Conservation (phyloP, 1,284 basidiomycete genomes). For the Hymenochaete sp. region DNA sequence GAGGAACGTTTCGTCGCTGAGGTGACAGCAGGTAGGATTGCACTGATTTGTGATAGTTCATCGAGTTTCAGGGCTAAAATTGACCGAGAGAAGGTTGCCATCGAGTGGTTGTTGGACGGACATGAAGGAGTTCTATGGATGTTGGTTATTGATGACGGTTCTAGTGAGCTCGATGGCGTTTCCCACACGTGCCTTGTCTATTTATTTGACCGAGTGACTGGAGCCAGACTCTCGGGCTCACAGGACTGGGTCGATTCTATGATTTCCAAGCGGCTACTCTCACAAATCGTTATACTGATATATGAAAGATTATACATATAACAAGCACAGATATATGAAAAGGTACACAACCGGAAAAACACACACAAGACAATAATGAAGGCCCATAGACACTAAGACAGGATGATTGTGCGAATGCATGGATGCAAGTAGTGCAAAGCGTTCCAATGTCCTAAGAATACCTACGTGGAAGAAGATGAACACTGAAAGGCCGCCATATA, state of each 20-base stretch:
- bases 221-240: too few species aligned
- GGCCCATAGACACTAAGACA: too few species aligned
- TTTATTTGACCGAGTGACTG: background rate
- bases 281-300: too few species aligned
- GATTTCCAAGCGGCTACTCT: too few species aligned
- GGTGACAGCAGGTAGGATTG: constrained; percentile 9
- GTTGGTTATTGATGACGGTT: background rate
- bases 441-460: background rate
- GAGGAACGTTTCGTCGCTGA: constrained; percentile 11
- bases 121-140: background rate
- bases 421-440: too few species aligned
- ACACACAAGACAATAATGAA: background rate
- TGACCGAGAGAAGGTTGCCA: constrained; percentile 4
- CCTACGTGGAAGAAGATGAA: constrained; percentile 5
- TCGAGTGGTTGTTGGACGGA: background rate
- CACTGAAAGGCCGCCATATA: constrained; percentile 12
- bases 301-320: too few species aligned
- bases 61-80: constrained; percentile 11
- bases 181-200: background rate
- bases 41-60: constrained; percentile 5
- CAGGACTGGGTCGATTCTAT: too few species aligned
- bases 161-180: background rate
- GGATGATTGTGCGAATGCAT: too few species aligned
- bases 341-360: background rate
- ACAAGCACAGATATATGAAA: background rate